phyloP scores from a whole-genome alignment of 768 basidiomycete species.

The Leucosporidium creatinivorum region DNA sequence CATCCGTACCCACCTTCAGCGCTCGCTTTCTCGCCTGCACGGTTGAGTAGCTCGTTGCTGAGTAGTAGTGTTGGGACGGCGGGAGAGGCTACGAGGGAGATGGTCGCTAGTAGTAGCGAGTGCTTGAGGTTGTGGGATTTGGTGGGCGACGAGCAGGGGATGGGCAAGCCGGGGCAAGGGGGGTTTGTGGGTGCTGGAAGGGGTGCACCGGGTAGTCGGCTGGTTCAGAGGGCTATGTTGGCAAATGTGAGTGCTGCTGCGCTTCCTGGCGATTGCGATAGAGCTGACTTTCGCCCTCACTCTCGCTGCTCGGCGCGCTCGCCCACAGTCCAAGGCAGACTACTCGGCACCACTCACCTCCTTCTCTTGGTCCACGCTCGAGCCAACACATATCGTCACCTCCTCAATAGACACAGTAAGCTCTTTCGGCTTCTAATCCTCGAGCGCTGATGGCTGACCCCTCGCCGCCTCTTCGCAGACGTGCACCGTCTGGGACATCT shows the following conservation, averaged over 20 bases:
- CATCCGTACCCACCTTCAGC: slow-evolving; percentile 91
- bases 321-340: slow-evolving; percentile 78
- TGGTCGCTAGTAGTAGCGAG: slow-evolving; percentile 90
- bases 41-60: slow-evolving; percentile 13
- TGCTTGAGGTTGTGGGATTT: slow-evolving; percentile 89
- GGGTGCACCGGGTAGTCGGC: not conserved
- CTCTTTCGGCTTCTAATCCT: not conserved
- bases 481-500: slow-evolving; percentile 99
- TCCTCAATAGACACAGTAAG: slow-evolving; percentile 82
- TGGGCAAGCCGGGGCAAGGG: slow-evolving; percentile 17
- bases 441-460: not conserved
- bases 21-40: slow-evolving; percentile 80
- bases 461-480: slow-evolving; percentile 18
- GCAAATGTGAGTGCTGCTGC: slow-evolving; percentile 19
- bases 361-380: slow-evolving; percentile 95
- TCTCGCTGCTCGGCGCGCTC: not conserved
- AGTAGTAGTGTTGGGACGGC: slow-evolving; percentile 20
- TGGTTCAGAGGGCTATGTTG: slow-evolving; percentile 26
- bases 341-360: slow-evolving; percentile 84
- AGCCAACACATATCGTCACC: slow-evolving; percentile 84
- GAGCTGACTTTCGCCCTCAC: not conserved
- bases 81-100: slow-evolving; percentile 52
- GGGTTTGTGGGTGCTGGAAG: slow-evolving; percentile 15
- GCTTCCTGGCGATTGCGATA: not conserved
- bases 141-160: slow-evolving; percentile 51